phyloP scores from a whole-genome alignment of 352 stramenopile genomes.

The Pelagophyceae sp. region DNA sequence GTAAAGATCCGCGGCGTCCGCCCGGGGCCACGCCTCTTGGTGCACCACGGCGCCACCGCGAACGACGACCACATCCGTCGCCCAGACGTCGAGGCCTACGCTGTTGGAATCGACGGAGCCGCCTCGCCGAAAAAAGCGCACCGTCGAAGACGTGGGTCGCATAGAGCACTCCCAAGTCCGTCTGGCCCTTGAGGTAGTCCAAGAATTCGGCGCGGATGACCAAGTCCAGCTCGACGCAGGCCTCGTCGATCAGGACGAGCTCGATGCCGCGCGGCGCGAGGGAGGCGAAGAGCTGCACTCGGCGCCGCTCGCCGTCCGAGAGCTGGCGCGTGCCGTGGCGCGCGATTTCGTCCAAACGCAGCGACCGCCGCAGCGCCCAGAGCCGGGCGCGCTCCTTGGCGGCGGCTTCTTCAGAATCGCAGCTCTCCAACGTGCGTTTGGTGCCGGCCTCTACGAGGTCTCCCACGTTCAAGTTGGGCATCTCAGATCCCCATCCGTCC shows the following conservation, averaged over 20 bases:
- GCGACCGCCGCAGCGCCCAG: constrained; percentile 60
- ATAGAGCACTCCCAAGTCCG: constrained; percentile 25
- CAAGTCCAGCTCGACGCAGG: constrained; percentile 71
- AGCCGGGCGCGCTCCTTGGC: constrained; percentile 61
- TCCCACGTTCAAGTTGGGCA: not conserved
- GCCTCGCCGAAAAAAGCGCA: too few species aligned
- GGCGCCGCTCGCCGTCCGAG: constrained; percentile 39
- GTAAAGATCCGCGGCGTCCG: not conserved
- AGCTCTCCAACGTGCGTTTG: constrained; percentile 32
- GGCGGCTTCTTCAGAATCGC: constrained; percentile 58
- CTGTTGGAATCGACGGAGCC: too few species aligned
- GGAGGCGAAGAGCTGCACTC: constrained; percentile 70
- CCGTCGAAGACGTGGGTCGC: constrained; percentile 72
- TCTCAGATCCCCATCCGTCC: not conserved
- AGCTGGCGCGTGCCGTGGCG: constrained; percentile 26
- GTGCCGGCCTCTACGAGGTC: not conserved
- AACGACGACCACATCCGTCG: not conserved
- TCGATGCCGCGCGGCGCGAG: constrained; percentile 59
- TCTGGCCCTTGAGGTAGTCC: constrained; percentile 53
- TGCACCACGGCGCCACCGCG: not conserved
- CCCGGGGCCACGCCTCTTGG: not conserved
- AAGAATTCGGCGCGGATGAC: constrained; percentile 67
- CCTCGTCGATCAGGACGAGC: constrained; percentile 71
- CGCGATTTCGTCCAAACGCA: constrained; percentile 42
- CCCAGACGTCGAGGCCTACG: constrained; percentile 65